Evolutionary conservation across 306 rosid genomes (phyloP), one percentile per base, ranked within the genome.

Genomic region (Quercus wislizeni): DNA sequence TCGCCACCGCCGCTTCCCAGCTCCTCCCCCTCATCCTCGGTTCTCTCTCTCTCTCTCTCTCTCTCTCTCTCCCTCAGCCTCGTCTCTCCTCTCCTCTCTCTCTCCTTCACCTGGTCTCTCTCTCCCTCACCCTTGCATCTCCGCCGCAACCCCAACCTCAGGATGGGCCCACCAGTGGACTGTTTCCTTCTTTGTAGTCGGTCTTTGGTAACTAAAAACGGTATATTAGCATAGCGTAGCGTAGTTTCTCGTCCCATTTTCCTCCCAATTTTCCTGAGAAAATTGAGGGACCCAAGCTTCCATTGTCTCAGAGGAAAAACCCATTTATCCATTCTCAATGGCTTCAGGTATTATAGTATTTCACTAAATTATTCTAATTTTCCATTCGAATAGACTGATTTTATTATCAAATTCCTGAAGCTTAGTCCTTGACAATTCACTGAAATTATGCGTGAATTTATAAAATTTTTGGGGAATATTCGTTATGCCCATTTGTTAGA

Each of bases 291-390:
- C 18, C n/a, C 25, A 35, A 31, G 73, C 33, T 63, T 57, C 71
- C 13, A 9, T 49, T 63, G 6, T 57, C 73, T 54, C 17, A 21
- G 27, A 18, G 41, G 72, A 68, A 55, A 57, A 35, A 2, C 41
- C 0, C 15, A 64, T 17, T 31, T 65, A 75, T 69, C 56, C 71
- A 11, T 71, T 21, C 49, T 70, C 78, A 30, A 93, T 91, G 98
- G 91, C 95, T 73, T 89, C 98, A 78, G 98, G 97, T 91, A 62
- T 20, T 77, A 55, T 17, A 25, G 28, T n/a, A 1, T 6, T 28
- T 19, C 18, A 55, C 18, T 4, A 49, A 57, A 51, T 20, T 49
- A 58, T 74, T 30, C 5, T 30, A 30, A 30, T 30, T 30, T 30
- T 30, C 33, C 33, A 3, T 4, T 70, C 67, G 1, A 71, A 75